These are phyloP conservation scores for Colletotrichum endophyticum DNA, from an alignment of 2,329 filamentous ascomycete species.

Conservation along the genomic window DNA sequence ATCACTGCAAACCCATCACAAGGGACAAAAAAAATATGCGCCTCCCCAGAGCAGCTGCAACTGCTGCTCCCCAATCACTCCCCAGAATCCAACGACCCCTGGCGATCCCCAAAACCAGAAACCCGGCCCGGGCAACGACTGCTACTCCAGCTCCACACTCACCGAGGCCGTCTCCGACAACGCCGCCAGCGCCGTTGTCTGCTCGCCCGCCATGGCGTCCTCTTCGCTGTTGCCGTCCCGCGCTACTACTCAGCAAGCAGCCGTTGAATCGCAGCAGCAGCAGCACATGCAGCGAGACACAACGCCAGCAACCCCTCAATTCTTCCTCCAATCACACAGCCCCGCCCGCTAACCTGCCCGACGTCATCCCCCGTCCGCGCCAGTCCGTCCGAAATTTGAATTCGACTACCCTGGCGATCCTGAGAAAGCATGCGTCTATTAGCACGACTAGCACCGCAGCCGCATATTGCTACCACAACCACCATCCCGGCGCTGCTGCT, in stretches of 20 bases:
- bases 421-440: background rate
- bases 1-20: background rate
- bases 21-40: background rate
- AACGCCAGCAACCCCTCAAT: conserved; percentile 17
- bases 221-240: background rate
- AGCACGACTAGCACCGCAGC: background rate
- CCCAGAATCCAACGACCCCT: background rate
- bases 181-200: background rate
- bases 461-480: background rate
- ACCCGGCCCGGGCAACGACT: background rate
- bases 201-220: background rate
- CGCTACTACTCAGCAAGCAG: background rate
- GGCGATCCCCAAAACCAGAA: background rate
- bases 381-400: conserved; percentile 10
- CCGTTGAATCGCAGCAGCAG: background rate
- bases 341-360: conserved; percentile 2
- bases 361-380: conserved; percentile 22
- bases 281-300: background rate
- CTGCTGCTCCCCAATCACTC: background rate
- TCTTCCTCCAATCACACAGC: conserved; percentile 20
- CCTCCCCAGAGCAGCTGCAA: background rate
- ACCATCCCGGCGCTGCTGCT: background rate
- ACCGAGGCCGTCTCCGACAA: background rate
- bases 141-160: background rate
- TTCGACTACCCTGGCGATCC: background rate